Percentiles rank a stretch among this genome's conserved stretches.
These are phyloP conservation scores for Neurospora sublineolata DNA, from an alignment of 495 filamentous ascomycete species.

Conservation along the genomic window DNA sequence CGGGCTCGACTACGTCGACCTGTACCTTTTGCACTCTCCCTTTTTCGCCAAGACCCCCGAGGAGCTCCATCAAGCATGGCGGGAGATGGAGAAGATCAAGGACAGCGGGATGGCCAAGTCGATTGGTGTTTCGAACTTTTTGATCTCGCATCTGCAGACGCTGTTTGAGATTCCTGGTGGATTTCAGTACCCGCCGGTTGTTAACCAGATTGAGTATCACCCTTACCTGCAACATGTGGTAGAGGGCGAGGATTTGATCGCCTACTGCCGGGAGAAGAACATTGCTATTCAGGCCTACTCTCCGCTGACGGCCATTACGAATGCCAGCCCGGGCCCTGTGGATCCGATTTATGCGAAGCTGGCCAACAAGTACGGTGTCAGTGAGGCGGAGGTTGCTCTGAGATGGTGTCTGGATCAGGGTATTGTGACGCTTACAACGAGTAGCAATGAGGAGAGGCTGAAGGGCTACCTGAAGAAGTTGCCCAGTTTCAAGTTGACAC, in stretches of 20 bases:
- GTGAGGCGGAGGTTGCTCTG: conserved; percentile 53
- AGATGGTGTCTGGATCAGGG: conserved; percentile 76
- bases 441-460: conserved; percentile 57
- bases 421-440: conserved; percentile 68
- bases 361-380: conserved; percentile 69
- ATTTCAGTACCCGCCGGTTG: conserved; percentile 43
- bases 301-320: conserved; percentile 54
- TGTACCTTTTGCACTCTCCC: conserved; percentile 74
- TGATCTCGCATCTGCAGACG: conserved; percentile 56
- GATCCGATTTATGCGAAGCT: conserved; percentile 49
- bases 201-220: conserved; percentile 87
- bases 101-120: conserved; percentile 57
- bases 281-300: conserved; percentile 64
- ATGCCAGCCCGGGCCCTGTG: conserved; percentile 54
- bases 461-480: conserved; percentile 49
- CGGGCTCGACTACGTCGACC: conserved; percentile 68
- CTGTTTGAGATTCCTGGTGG: conserved; percentile 20
- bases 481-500: conserved; percentile 57
- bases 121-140: conserved; percentile 80
- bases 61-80: conserved; percentile 62
- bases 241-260: conserved; percentile 35
- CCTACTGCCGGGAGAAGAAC: conserved; percentile 50
- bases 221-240: conserved; percentile 68
- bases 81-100: conserved; percentile 63
- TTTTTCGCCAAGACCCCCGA: conserved; percentile 52